These are phyloP conservation scores for Ceratocystis colombiana DNA, from an alignment of 2,329 filamentous ascomycete genomes.

Conservation along the genomic window DNA sequence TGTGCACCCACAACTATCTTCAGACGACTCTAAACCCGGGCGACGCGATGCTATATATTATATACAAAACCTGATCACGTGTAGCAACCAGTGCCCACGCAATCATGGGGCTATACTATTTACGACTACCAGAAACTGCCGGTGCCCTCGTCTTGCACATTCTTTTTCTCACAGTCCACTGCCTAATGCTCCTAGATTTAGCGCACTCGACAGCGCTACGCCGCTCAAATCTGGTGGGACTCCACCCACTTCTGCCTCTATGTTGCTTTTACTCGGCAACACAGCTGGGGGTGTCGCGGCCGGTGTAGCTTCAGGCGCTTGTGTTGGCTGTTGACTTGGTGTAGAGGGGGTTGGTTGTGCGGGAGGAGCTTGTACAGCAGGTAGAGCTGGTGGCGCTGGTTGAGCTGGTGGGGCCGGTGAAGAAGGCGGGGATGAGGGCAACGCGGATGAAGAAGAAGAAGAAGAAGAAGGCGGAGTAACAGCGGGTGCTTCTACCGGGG, in stretches of 20 bases:
- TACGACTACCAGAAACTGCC: background rate
- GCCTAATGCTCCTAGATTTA: conserved; percentile 39
- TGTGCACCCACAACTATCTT: background rate
- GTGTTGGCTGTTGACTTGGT: conserved; percentile 4
- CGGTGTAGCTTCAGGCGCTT: conserved; percentile 25
- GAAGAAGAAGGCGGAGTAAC: background rate
- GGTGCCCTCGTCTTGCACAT: background rate
- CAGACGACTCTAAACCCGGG: background rate
- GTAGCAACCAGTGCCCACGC: background rate
- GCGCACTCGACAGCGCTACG: conserved; percentile 36
- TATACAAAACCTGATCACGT: conserved; percentile 1
- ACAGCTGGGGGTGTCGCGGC: conserved; percentile 27
- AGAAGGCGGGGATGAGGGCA: background rate
- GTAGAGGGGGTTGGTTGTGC: conserved; percentile 27
- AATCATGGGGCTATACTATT: background rate
- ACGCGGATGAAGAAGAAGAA: background rate
- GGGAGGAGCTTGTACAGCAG: conserved; percentile 16
- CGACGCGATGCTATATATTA: conserved; percentile 9
- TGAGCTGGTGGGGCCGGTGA: conserved; percentile 3
- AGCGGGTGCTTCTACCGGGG: background rate
- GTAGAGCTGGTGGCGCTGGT: conserved; percentile 2
- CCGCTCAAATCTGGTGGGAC: conserved; percentile 36
- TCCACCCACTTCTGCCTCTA: background rate
- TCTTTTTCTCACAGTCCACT: background rate
- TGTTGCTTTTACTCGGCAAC: conserved; percentile 27